Percentiles rank a stretch among this genome's conserved stretches.
Evolutionary conservation across 805 yeast genomes (phyloP).

Genomic region (Ogataea salicorniae): DNA sequence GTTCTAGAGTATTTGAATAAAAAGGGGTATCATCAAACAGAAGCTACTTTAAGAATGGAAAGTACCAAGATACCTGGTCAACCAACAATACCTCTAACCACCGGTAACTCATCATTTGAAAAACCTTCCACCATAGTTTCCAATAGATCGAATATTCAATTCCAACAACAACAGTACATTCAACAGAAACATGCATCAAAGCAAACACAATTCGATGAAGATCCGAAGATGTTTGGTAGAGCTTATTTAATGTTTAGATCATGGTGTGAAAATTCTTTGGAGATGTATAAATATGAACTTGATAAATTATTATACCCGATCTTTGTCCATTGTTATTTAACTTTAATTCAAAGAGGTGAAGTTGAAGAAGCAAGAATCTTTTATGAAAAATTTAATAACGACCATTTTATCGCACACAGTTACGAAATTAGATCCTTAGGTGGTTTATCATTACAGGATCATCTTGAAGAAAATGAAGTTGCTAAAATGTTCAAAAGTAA

Average conservation of each 20-base stretch:
- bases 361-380: slow-evolving; percentile 63
- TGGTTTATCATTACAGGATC: slow-evolving; percentile 74
- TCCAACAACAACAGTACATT: slow-evolving; percentile 26
- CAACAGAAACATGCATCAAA: slow-evolving; percentile 22
- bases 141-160: slow-evolving; percentile 30
- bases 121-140: slow-evolving; percentile 32
- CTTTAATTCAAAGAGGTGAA: slow-evolving; percentile 62
- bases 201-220: slow-evolving; percentile 40
- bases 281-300: slow-evolving; percentile 84
- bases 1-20: slow-evolving; percentile 90
- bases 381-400: slow-evolving; percentile 67
- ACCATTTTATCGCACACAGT: slow-evolving; percentile 72
- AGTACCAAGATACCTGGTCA: slow-evolving; percentile 55
- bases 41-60: slow-evolving; percentile 88
- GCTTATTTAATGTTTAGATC: slow-evolving; percentile 76
- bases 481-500: slow-evolving; percentile 70
- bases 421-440: slow-evolving; percentile 68
- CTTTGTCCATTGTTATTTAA: slow-evolving; percentile 84
- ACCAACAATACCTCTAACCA: slow-evolving; percentile 44
- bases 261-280: slow-evolving; percentile 90
- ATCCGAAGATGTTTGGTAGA: slow-evolving; percentile 68
- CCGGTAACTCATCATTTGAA: slow-evolving; percentile 35
- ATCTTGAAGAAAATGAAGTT: slow-evolving; percentile 73
- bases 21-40: slow-evolving; percentile 92
- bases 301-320: slow-evolving; percentile 82